Evolutionary conservation across 495 filamentous ascomycete species (phyloP).

Genomic region (Paragyromitra xinjiangensis): DNA sequence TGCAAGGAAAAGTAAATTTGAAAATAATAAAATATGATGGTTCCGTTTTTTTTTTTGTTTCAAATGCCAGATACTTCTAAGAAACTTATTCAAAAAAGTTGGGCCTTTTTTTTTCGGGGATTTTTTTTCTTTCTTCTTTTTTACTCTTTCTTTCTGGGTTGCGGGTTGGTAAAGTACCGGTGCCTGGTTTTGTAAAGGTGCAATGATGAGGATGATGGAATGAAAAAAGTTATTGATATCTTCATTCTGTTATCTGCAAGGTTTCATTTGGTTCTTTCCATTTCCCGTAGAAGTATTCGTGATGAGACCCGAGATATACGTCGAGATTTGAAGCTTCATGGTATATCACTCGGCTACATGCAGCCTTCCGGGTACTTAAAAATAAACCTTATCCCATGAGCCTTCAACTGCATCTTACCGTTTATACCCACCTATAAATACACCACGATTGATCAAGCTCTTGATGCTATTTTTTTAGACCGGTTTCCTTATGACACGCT

Average conservation of each 20-base stretch:
- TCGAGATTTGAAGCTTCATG: constrained; percentile 1
- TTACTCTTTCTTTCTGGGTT: constrained; percentile 16
- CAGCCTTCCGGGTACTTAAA: neutral
- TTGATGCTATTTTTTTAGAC: no score
- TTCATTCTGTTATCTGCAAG: neutral
- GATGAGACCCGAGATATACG: neutral
- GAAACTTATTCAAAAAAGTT: constrained; percentile 21
- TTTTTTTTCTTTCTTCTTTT: constrained; percentile 22
- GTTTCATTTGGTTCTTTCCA: neutral
- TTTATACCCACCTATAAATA: neutral
- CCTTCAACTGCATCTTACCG: neutral
- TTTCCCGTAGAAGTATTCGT: neutral
- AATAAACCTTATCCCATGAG: neutral
- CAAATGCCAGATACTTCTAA: constrained; percentile 25
- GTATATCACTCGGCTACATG: constrained; percentile 24
- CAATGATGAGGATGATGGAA: constrained; percentile 29
- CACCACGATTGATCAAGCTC: neutral
- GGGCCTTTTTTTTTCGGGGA: constrained; percentile 21
- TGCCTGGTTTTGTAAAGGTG: constrained; percentile 46
- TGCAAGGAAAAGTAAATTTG: constrained; percentile 38
- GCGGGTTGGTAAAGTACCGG: constrained; percentile 21
- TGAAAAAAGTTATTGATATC: constrained; percentile 47
- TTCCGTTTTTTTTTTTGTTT: constrained; percentile 35
- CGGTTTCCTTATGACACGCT: no score
- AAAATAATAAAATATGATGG: constrained; percentile 52